Percentiles rank a stretch among this genome's conserved stretches.
Conservation (phyloP, 2,329 filamentous ascomycete species). For the Aschersonia sp. region DNA sequence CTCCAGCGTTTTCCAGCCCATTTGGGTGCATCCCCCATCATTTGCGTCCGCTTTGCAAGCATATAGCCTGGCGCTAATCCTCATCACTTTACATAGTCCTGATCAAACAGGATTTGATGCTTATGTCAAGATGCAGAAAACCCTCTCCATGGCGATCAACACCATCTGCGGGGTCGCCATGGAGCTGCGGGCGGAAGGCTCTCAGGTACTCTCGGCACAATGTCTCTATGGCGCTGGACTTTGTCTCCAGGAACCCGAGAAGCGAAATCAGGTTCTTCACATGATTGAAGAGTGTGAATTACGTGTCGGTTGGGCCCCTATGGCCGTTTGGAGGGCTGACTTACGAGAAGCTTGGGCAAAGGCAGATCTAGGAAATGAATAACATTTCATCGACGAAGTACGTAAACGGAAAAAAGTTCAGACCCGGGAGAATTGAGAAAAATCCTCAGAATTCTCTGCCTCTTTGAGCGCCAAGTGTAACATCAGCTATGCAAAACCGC, state of each 20-base stretch:
- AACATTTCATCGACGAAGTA: no score
- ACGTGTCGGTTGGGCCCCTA: conserved; percentile 23
- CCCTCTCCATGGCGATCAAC: conserved; percentile 9
- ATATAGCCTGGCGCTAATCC: conserved; percentile 34
- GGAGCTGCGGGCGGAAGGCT: conserved; percentile 24
- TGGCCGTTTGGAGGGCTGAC: conserved; percentile 17
- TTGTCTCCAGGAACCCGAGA: conserved; percentile 20
- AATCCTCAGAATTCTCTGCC: no score
- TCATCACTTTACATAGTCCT: conserved; percentile 20
- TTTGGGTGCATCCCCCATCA: conserved; percentile 33
- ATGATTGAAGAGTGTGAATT: conserved; percentile 20
- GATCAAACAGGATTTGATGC: conserved; percentile 21
- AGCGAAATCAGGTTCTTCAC: conserved; percentile 19
- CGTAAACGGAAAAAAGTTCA: no score
- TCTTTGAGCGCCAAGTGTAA: no score
- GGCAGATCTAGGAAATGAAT: conserved; percentile 4
- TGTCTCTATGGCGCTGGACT: conserved; percentile 27
- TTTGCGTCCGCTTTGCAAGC: conserved; percentile 35
- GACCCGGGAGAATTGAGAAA: no score
- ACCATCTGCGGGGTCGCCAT: conserved; percentile 33
- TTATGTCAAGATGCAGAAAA: conserved; percentile 19
- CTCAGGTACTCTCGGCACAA: conserved; percentile 26
- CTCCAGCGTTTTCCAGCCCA: conserved; percentile 22
- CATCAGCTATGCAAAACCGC: no score
- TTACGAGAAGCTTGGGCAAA: conserved; percentile 15